phyloP scores from a whole-genome alignment of 2,329 filamentous ascomycete genomes.

The Helotiales sp. region DNA sequence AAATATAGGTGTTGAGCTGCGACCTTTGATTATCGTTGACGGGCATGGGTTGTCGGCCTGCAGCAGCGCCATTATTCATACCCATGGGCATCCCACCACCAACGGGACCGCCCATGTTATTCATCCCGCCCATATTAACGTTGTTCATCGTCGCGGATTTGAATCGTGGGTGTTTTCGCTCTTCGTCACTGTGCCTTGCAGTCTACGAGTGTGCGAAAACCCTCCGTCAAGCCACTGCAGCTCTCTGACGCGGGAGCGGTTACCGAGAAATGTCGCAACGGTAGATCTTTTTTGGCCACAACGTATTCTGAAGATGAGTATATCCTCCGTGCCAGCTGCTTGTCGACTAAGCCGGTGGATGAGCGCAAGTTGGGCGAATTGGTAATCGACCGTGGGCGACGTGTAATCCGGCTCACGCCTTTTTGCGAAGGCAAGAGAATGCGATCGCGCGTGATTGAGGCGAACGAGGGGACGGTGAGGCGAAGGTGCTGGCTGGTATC shows the following conservation, averaged over 20 bases:
- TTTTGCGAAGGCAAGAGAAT: slow-evolving; percentile 21
- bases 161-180: slow-evolving; percentile 25
- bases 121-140: slow-evolving; percentile 63
- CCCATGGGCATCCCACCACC: slow-evolving; percentile 57
- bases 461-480: slow-evolving; percentile 19
- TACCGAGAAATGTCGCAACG: slow-evolving; percentile 28
- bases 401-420: slow-evolving; percentile 17
- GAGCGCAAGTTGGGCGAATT: slow-evolving; percentile 20
- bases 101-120: slow-evolving; percentile 65
- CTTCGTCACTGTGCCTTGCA: slow-evolving; percentile 18
- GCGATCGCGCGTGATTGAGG: slow-evolving; percentile 27
- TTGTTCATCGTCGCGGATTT: slow-evolving; percentile 35
- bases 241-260: slow-evolving; percentile 32
- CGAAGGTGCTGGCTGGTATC: not conserved
- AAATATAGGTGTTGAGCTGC: slow-evolving; percentile 82
- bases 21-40: slow-evolving; percentile 45
- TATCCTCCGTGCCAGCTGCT: slow-evolving; percentile 9
- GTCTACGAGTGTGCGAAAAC: slow-evolving; percentile 19
- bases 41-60: slow-evolving; percentile 33
- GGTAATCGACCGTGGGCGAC: slow-evolving; percentile 17
- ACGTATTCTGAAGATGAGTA: not conserved
- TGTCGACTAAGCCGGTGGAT: slow-evolving; percentile 1
- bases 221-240: slow-evolving; percentile 30
- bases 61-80: slow-evolving; percentile 57
- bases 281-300: slow-evolving; percentile 9